Evolutionary conservation across 129 eudicot species (phyloP).

Genomic region (Helianthus annuus): HanXRQr2.0-SUNRISE NC_035449.2:23461157-23461656

Average conservation of each 20-base stretch:
- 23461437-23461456: constrained; percentile 23
- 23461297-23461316: constrained; percentile 39
- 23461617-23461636: constrained; percentile 49
- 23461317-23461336: constrained; percentile 30
- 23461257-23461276: constrained; percentile 21
- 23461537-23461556: constrained; percentile 28
- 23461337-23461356: constrained; percentile 15
- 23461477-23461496: constrained; percentile 37
- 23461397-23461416: constrained; percentile 49
- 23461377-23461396: constrained; percentile 30
- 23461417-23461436: constrained; percentile 25
- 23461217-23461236: constrained; percentile 37
- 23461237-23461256: constrained; percentile 27
- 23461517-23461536: constrained; percentile 30
- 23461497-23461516: constrained; percentile 43
- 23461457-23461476: constrained; percentile 14
- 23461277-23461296: constrained; percentile 43
- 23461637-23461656: constrained; percentile 41
- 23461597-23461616: constrained; percentile 47
- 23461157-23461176: constrained; percentile 55
- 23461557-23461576: constrained; percentile 34
- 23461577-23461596: constrained; percentile 40
- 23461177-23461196: constrained; percentile 56
- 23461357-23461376: constrained; percentile 33
- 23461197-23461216: constrained; percentile 54